These are phyloP conservation scores for Yamadazyma pseudoaaseri DNA, from an alignment of 1,139 yeast genomes.

Conservation along the genomic window DNA sequence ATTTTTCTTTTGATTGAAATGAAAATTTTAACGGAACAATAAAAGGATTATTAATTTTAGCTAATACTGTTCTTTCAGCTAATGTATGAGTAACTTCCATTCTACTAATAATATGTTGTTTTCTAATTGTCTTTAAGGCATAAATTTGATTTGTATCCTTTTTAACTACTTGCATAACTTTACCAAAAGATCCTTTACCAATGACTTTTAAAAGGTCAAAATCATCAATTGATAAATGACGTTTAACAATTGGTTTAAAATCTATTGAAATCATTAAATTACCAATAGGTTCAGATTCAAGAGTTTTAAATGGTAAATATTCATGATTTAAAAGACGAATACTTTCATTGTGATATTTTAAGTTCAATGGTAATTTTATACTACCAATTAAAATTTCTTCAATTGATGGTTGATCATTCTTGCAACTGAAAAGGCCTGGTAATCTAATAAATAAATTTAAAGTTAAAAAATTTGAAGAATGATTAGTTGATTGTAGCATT, in stretches of 20 bases:
- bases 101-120: constrained; percentile 89
- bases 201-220: constrained; percentile 91
- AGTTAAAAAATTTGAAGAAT: constrained; percentile 45
- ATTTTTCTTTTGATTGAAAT: constrained; percentile 92
- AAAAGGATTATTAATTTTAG: constrained; percentile 93
- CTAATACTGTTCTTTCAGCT: constrained; percentile 93
- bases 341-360: constrained; percentile 36
- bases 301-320: constrained; percentile 42
- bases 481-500: constrained; percentile 21
- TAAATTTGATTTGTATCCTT: constrained; percentile 92
- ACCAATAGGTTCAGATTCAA: constrained; percentile 22
- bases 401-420: constrained; percentile 19
- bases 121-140: constrained; percentile 89
- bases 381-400: constrained; percentile 46
- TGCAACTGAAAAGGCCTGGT: constrained; percentile 63
- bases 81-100: constrained; percentile 95
- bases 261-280: constrained; percentile 69
- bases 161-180: constrained; percentile 97
- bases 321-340: constrained; percentile 47
- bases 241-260: constrained; percentile 67
- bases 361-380: constrained; percentile 43
- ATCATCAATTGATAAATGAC: constrained; percentile 81
- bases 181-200: constrained; percentile 97
- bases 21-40: constrained; percentile 96
- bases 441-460: constrained; percentile 75